These are phyloP conservation scores for Begonia peltatifolia DNA, from an alignment of 306 rosid genomes.

Conservation along the genomic window DNA sequence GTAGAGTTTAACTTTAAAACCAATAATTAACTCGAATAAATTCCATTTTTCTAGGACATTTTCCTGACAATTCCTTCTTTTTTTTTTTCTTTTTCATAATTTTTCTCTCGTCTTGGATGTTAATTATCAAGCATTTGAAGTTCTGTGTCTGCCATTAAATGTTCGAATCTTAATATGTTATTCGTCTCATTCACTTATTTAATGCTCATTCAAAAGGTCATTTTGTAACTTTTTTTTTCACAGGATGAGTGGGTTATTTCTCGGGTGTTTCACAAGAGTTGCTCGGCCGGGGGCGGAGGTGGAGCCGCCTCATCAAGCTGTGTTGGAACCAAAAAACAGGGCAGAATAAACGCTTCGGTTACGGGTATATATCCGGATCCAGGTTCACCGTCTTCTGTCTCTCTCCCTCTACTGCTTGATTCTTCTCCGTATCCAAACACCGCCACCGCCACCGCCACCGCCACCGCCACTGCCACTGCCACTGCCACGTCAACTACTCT, in stretches of 20 bases:
- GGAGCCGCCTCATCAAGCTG: conserved; percentile 13
- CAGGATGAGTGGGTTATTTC: conserved; percentile 76
- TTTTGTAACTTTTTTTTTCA: background rate
- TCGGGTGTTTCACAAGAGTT: conserved; percentile 46
- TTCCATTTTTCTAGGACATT: too few species aligned
- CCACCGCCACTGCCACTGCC: background rate
- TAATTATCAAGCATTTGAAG: background rate
- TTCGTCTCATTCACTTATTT: background rate
- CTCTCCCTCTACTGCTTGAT: conserved; percentile 73
- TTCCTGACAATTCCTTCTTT: too few species aligned
- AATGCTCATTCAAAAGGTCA: background rate
- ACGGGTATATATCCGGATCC: conserved; percentile 39
- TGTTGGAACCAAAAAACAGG: conserved; percentile 30
- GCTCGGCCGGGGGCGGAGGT: conserved; percentile 5
- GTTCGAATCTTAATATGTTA: too few species aligned
- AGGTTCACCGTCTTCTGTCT: conserved; percentile 51
- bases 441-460: background rate
- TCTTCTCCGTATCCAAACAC: conserved; percentile 38
- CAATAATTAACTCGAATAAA: too few species aligned
- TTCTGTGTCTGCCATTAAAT: background rate
- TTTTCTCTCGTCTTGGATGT: background rate
- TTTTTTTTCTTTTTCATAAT: too few species aligned
- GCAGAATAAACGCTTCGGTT: conserved; percentile 14
- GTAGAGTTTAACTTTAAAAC: too few species aligned
- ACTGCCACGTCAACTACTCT: conserved; percentile 1